These are phyloP conservation scores for Saraca asoca DNA, from an alignment of 331 rosid species.

Conservation along the genomic window DNA sequence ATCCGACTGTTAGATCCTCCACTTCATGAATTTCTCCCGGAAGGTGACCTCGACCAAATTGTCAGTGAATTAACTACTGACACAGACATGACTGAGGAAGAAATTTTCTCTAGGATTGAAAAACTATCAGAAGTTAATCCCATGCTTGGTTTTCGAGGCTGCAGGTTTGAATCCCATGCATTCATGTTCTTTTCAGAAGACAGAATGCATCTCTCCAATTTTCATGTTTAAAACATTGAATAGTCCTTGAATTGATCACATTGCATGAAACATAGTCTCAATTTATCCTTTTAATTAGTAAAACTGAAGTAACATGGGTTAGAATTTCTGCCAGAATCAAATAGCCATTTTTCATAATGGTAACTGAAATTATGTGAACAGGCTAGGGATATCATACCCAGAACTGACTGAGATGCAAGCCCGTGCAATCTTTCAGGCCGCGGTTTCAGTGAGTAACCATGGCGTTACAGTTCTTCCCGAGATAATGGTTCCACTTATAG, in stretches of 20 bases:
- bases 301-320: too few species aligned
- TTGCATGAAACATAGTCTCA: too few species aligned
- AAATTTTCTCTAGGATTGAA: conserved; percentile 78
- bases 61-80: conserved; percentile 75
- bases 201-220: too few species aligned
- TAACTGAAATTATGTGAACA: conserved; percentile 36
- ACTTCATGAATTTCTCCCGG: conserved; percentile 99
- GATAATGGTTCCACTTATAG: conserved; percentile 98
- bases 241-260: too few species aligned
- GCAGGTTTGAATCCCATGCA: conserved; percentile 60
- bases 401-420: conserved; percentile 97
- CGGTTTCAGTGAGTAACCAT: conserved; percentile 67
- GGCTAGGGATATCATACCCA: conserved; percentile 91
- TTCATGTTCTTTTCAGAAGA: too few species aligned
- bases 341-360: background rate
- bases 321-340: too few species aligned
- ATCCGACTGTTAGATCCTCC: conserved; percentile 97
- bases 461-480: conserved; percentile 79
- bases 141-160: conserved; percentile 99
- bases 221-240: too few species aligned
- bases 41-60: conserved; percentile 85
- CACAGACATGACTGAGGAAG: conserved; percentile 90
- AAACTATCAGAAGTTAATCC: conserved; percentile 96
- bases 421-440: conserved; percentile 88
- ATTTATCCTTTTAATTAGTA: too few species aligned